phyloP scores from a whole-genome alignment of 2,329 filamentous ascomycete genomes.

The Apiospora koreana region DNA sequence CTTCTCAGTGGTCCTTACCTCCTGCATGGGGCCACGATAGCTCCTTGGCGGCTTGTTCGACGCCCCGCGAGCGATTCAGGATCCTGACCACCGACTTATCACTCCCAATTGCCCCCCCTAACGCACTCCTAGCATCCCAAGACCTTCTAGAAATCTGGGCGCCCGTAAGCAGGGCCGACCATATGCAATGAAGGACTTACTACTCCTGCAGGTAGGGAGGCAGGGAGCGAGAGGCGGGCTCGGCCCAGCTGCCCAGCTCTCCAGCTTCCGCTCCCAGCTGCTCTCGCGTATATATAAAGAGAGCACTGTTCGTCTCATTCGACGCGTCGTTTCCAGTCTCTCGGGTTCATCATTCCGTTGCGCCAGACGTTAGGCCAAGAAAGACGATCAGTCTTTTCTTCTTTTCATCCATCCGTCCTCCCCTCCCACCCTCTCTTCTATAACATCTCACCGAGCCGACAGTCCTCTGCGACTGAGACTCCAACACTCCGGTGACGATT shows the following conservation, averaged over 20 bases:
- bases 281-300: not conserved
- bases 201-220: not conserved
- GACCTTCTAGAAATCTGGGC: slow-evolving; percentile 4
- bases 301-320: not conserved
- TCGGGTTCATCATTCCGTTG: not conserved
- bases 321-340: not conserved
- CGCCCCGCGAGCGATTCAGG: not conserved
- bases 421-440: not conserved
- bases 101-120: not conserved
- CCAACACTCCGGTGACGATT: not conserved
- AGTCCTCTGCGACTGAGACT: not conserved
- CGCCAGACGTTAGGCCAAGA: slow-evolving; percentile 3
- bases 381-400: slow-evolving; percentile 6
- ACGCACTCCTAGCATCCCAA: not conserved
- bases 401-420: not conserved
- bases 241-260: not conserved
- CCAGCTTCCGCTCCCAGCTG: not conserved
- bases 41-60: not conserved
- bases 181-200: not conserved
- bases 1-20: not conserved
- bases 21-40: not conserved
- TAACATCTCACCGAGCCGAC: not conserved
- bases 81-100: not conserved
- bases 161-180: not conserved
- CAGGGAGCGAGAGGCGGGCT: not conserved